Evolutionary conservation across 2,329 filamentous ascomycete species (phyloP), one percentile per base, ranked within the genome.

Genomic region (Pyrenophora teres): DNA sequence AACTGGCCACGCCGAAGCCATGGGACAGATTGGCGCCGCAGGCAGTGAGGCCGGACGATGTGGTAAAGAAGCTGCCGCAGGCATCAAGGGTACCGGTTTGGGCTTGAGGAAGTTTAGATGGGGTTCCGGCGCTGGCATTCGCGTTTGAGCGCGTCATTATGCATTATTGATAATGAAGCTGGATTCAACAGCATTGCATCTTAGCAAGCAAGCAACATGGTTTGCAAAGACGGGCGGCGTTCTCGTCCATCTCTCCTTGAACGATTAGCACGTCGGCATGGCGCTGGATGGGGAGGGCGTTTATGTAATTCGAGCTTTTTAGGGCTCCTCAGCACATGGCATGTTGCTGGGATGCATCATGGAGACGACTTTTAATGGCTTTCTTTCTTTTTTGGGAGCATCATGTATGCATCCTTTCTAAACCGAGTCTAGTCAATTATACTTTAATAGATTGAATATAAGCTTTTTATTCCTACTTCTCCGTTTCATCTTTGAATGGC

Each of bases 1-100:
- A 57, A 78, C 82, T 4, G 83, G 83, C 1, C 75, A 78, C 44
- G 72, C 80, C 2, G 83, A 86, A 63, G 77, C 65, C 6, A 56
- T 72, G 52, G 64, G 68, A 18, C 67, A 72, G 39, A 36, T 72
- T 36, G 67, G 68, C 16, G 47, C 54, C 43, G 67, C 57, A 4
- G 64, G 68, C 2, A 46, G 52, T 6, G 70, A 72, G 15, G 67
- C 66, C 8, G 68, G 70, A 6, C 57, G 66, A 6, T 74, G 71
- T 52, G 64, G 67, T 15, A 69, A 69, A 35, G 71, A 74, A 40
- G 69, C 67, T 37, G 63, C 62, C 12, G 56, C 59, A 32, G 62
- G 61, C 6, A 30, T 69, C 2, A 62, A 61, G 27, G 54, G 66
- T 3, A 64, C 67, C 4, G 68, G 69, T 0, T 41, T 71, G 35